These are phyloP conservation scores for Lonicera japonica DNA, from an alignment of 129 eudicot species.

Conservation along the genomic window DNA sequence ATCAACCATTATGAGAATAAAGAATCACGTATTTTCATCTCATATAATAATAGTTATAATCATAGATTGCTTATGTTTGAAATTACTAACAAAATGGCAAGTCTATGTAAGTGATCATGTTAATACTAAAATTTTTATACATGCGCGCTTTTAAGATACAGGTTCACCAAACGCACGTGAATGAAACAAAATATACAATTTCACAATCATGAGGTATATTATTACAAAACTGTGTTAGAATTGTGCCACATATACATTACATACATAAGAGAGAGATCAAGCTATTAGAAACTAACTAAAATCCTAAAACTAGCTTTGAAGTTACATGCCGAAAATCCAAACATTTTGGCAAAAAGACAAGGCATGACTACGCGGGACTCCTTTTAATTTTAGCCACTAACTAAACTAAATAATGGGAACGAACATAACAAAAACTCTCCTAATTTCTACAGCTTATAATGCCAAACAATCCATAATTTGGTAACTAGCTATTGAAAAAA, in stretches of 20 bases:
- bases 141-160: no score
- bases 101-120: no score
- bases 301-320: conserved; percentile 11
- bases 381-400: conserved; percentile 1
- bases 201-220: conserved; percentile 14
- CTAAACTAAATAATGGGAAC: conserved; percentile 8
- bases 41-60: no score
- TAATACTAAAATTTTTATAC: no score
- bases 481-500: conserved; percentile 3
- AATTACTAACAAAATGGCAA: no score
- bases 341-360: conserved; percentile 18
- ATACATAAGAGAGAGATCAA: conserved; percentile 19
- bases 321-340: conserved; percentile 40
- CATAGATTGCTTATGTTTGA: no score
- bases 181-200: neutral
- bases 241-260: conserved; percentile 41
- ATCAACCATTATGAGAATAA: no score
- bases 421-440: conserved; percentile 16
- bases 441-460: neutral
- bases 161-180: no score
- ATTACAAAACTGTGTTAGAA: conserved; percentile 36
- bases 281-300: conserved; percentile 19
- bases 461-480: conserved; percentile 1
- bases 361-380: conserved; percentile 11
- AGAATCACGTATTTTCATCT: no score